phyloP scores from a whole-genome alignment of 2,329 filamentous ascomycete genomes.

The Fusarium ambrosium region DNA sequence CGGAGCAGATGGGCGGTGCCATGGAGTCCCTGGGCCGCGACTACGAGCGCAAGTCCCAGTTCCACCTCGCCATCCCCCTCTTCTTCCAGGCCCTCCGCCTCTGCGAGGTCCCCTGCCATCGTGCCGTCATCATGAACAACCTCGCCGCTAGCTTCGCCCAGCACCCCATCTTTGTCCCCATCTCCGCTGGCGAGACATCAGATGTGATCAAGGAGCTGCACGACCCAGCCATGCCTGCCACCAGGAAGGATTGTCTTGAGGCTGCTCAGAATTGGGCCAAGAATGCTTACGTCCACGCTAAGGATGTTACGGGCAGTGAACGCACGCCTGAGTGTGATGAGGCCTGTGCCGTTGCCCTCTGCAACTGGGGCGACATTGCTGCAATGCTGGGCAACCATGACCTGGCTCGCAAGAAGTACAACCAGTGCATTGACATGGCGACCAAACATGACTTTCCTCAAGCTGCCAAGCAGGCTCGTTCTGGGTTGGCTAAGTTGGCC shows the following conservation, averaged over 20 bases:
- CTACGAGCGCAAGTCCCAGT: constrained; percentile 80
- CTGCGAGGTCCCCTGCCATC: constrained; percentile 77
- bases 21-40: constrained; percentile 82
- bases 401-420: constrained; percentile 77
- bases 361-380: constrained; percentile 88
- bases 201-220: constrained; percentile 47
- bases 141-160: constrained; percentile 80
- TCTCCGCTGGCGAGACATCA: constrained; percentile 44
- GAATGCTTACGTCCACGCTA: constrained; percentile 78
- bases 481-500: constrained; percentile 59
- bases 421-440: constrained; percentile 75
- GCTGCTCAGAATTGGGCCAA: constrained; percentile 83
- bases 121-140: constrained; percentile 89
- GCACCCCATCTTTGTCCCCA: constrained; percentile 62
- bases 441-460: constrained; percentile 65
- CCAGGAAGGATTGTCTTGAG: constrained; percentile 73
- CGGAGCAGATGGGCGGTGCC: constrained; percentile 79
- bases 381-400: constrained; percentile 76
- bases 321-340: constrained; percentile 85
- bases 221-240: constrained; percentile 53
- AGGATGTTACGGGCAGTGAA: constrained; percentile 73
- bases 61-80: constrained; percentile 86
- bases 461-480: constrained; percentile 66
- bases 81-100: constrained; percentile 87
- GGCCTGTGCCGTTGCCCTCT: constrained; percentile 85